These are phyloP conservation scores for Astathelohania contejeani DNA, from an alignment of 371 early-diverging fungal genomes.

Conservation along the genomic window DNA sequence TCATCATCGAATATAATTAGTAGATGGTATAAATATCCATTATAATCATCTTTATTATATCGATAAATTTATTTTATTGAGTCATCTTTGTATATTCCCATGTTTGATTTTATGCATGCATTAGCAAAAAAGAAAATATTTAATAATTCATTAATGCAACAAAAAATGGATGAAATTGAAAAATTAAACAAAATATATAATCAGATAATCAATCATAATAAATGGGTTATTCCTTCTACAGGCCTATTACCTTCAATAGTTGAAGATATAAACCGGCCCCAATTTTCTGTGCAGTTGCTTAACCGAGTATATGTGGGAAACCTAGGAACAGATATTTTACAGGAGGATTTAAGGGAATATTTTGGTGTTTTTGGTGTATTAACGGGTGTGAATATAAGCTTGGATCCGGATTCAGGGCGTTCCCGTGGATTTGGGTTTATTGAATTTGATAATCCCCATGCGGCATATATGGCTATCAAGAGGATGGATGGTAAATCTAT, in stretches of 20 bases:
- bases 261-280: background rate
- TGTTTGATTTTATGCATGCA: no score
- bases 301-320: constrained; percentile 21
- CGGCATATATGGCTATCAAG: constrained; percentile 10
- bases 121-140: no score
- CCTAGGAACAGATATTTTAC: background rate
- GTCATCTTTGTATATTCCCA: no score
- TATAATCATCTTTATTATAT: no score
- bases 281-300: constrained; percentile 2
- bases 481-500: constrained; percentile 1
- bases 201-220: constrained; percentile 3
- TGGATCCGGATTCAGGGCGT: background rate
- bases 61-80: no score
- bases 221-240: constrained; percentile 3
- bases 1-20: no score
- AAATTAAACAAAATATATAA: background rate
- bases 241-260: background rate
- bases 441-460: constrained; percentile 24
- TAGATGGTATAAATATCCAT: no score
- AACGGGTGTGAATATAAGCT: background rate
- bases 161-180: background rate
- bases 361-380: constrained; percentile 8
- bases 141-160: no score
- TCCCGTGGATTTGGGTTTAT: constrained; percentile 14
- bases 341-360: background rate